Conservation (phyloP, 2,329 filamentous ascomycete species). For the Stagonosporopsis rhizophila region DNA sequence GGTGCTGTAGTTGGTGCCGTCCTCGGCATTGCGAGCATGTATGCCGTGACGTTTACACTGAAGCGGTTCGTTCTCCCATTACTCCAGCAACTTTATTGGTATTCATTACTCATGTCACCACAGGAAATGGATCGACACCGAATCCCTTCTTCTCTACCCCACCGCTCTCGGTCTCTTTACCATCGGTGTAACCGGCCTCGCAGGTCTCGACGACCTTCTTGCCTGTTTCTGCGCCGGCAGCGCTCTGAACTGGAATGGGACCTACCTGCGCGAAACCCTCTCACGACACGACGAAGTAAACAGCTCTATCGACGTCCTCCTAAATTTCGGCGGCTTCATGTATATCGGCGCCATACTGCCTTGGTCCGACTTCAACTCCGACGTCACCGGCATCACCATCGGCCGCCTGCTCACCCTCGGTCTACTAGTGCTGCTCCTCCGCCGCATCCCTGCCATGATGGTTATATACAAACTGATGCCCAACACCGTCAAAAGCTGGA, state of each 20-base stretch:
- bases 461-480: slow-evolving; percentile 64
- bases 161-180: slow-evolving; percentile 61
- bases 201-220: slow-evolving; percentile 67
- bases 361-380: slow-evolving; percentile 62
- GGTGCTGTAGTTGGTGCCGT: slow-evolving; percentile 61
- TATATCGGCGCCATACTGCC: slow-evolving; percentile 65
- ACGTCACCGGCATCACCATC: slow-evolving; percentile 61
- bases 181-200: slow-evolving; percentile 63
- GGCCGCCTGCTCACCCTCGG: slow-evolving; percentile 60
- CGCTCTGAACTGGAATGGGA: slow-evolving; percentile 67
- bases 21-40: slow-evolving; percentile 58
- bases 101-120: neutral
- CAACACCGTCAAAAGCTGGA: slow-evolving; percentile 59
- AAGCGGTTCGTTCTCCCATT: slow-evolving; percentile 22
- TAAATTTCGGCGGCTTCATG: slow-evolving; percentile 68
- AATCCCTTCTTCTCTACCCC: slow-evolving; percentile 60
- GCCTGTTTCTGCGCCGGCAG: slow-evolving; percentile 68
- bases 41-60: slow-evolving; percentile 54
- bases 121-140: slow-evolving; percentile 60
- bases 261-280: slow-evolving; percentile 64
- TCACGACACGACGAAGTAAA: slow-evolving; percentile 68
- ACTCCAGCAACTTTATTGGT: too few species aligned
- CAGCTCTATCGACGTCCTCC: slow-evolving; percentile 62
- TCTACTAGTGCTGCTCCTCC: slow-evolving; percentile 61
- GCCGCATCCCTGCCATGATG: slow-evolving; percentile 65